Conservation (phyloP, 2,329 filamentous ascomycete species). For the Onygenales sp. region DNA sequence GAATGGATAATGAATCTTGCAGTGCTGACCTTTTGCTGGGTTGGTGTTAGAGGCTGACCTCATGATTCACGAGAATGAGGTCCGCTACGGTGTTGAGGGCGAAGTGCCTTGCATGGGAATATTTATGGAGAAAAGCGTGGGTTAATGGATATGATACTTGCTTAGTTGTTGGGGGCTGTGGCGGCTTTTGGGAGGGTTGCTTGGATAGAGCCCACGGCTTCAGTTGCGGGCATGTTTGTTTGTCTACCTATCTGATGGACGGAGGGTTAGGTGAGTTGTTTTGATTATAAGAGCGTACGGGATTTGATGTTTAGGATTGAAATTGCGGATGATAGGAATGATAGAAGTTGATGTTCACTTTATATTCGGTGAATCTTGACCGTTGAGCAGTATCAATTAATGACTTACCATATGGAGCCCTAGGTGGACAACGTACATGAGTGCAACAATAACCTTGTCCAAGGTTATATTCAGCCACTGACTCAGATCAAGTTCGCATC, state of each 20-base stretch:
- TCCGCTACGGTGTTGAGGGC: slow-evolving; percentile 32
- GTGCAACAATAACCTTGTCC: too few species aligned
- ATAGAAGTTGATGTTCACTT: too few species aligned
- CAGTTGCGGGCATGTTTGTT: neutral
- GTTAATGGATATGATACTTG: too few species aligned
- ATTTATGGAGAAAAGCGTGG: slow-evolving; percentile 7
- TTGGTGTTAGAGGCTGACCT: slow-evolving; percentile 35
- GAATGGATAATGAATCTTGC: slow-evolving; percentile 40
- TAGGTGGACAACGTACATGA: too few species aligned
- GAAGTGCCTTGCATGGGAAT: slow-evolving; percentile 38
- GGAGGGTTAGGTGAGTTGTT: neutral
- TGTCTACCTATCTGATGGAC: neutral
- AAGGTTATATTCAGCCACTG: too few species aligned
- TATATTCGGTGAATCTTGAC: too few species aligned
- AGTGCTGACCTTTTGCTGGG: slow-evolving; percentile 30
- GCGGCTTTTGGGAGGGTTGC: neutral
- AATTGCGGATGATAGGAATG: too few species aligned
- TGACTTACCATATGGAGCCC: too few species aligned
- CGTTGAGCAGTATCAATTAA: too few species aligned
- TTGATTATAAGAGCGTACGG: neutral
- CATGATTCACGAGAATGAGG: slow-evolving; percentile 35
- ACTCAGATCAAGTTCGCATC: too few species aligned
- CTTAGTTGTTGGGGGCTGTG: neutral
- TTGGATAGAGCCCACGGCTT: neutral
- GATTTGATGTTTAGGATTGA: too few species aligned